Base-by-base conservation (phyloP, 1,139 yeast species). In the Geotrichum citri-aurantii region DNA sequence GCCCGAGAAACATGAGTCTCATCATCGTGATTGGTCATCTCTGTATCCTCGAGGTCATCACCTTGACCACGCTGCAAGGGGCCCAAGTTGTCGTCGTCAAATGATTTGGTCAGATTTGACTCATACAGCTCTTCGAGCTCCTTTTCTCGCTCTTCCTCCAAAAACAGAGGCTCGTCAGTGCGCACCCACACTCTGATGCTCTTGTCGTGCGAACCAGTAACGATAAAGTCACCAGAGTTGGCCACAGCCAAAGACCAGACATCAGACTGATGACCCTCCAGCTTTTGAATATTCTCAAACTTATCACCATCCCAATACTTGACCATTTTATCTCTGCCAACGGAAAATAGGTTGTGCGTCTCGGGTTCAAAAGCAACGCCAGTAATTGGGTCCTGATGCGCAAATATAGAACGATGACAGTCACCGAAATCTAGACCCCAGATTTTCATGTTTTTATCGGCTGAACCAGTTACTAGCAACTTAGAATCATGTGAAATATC, bases 391-490 rank as follows among this genome's bases (percentile, higher is more conserved):
- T 93, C 99, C 69, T 91, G 96, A 70, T 93, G 99, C 1, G 96
- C 99, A 72, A 95, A 93, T 40, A 93, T 83, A 2, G 98, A 92
- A 71, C 86, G 87, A 73, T 93, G 99, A 77, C 99, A 93, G 73
- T 93, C 99, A 73, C 99, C 99, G 72, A 93, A 93, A 72, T 93
- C 99, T 62, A 95, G 77, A 54, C 99, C 99, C 99, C 99, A 93
- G 60, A 93, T 87, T 73, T 95, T 91, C 69, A 93, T 89, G 73
- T 93, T 93, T 73, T 93, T 93, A 74, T 93, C 99, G 0, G 99
- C 99, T 0, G 97, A 90, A 6, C 97, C 88, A 0, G 98, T 89
- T 58, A 92, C 85, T 58, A 93, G 80, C 66, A 93, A 73, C 71
- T 93, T 93, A 48, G 93, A 85, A 71, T 93, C 99, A 65, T 75